Evolutionary conservation across 2,329 filamentous ascomycete genomes (phyloP).

Genomic region (Colletotrichum sublineola): DNA sequence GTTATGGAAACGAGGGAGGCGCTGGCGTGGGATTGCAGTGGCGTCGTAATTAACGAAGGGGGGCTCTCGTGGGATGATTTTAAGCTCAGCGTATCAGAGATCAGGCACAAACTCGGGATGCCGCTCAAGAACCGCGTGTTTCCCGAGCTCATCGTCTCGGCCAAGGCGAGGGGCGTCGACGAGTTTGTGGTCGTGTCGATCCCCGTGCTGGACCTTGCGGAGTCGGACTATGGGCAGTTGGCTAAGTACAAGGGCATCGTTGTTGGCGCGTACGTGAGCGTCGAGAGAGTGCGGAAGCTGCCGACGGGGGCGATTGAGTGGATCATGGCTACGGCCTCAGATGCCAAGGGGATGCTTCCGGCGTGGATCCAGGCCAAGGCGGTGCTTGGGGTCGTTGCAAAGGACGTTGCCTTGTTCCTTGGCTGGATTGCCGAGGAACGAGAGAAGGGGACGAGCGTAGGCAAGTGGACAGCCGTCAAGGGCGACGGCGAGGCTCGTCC

Average conservation of each 20-base stretch:
- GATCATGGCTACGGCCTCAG: conserved; percentile 82
- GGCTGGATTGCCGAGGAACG: conserved; percentile 69
- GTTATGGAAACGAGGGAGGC: conserved; percentile 53
- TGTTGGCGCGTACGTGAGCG: conserved; percentile 72
- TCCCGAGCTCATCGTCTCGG: conserved; percentile 73
- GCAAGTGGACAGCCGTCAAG: conserved; percentile 41
- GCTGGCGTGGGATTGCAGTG: conserved; percentile 61
- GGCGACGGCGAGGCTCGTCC: conserved; percentile 21
- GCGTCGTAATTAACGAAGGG: conserved; percentile 54
- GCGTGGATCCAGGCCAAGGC: conserved; percentile 74
- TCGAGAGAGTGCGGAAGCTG: conserved; percentile 71
- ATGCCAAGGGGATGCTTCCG: conserved; percentile 77
- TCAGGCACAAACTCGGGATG: conserved; percentile 69
- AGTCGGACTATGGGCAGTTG: conserved; percentile 49
- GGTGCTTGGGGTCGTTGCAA: conserved; percentile 73
- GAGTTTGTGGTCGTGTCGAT: conserved; percentile 72
- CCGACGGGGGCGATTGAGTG: conserved; percentile 70
- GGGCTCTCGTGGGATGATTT: conserved; percentile 61
- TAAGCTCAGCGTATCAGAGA: conserved; percentile 69
- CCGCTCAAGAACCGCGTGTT: conserved; percentile 76
- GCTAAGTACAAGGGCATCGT: conserved; percentile 62
- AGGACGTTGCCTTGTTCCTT: conserved; percentile 79
- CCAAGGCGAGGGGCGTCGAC: conserved; percentile 52
- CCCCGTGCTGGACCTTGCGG: conserved; percentile 60
- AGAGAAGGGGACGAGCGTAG: conserved; percentile 42